Evolutionary conservation across 208 protist species (phyloP), one percentile per base, ranked within the genome.

Genomic region (Trypanosoma conorhini): DNA sequence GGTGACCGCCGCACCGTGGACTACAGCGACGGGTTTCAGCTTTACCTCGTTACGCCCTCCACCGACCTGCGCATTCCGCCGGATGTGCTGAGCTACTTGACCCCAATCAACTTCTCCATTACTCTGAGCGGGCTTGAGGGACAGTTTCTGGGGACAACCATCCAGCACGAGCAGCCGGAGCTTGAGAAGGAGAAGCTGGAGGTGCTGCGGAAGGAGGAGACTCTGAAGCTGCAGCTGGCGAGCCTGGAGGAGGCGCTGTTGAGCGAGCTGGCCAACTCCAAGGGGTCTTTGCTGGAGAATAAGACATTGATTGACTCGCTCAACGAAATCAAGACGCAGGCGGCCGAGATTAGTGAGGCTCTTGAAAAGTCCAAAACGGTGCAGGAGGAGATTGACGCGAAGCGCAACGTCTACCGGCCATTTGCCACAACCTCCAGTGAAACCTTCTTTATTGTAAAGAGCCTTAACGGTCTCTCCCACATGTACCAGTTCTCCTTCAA

Each of bases 401-500:
- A 99, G 78, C 87, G 97, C 48, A 88, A 99, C 80, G 95, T 96
- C 33, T 99, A 99, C 82, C 77, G 90, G 42, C 90, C 94, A 5
- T 96, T 99, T 56, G 96, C 98, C 24, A 75, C 85, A 24, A 88
- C 81, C 9, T 97, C 94, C 4, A 93, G 92, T 57, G 70, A 73
- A 26, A 72, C 99, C 33, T 99, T 95, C 69, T 99, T 99, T 76
- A 66, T 98, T 24, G 94, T 98, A 13, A 86, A 91, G 63, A 88
- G 82, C 42, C 83, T 99, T 48, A 74, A 80, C 57, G 74, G 83
- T 44, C 72, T 99, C 2, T 99, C 98, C 60, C 87, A 97, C 73
- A 99, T 99, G 98, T 99, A 99, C 74, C 93, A 97, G 74, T 99
- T 99, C 80, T 96, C 93, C 44, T 92, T 99, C 19, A 66, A 86